Base-by-base conservation (phyloP, 2,329 filamentous ascomycete species). In the Coniochaeta pulveracea region DNA sequence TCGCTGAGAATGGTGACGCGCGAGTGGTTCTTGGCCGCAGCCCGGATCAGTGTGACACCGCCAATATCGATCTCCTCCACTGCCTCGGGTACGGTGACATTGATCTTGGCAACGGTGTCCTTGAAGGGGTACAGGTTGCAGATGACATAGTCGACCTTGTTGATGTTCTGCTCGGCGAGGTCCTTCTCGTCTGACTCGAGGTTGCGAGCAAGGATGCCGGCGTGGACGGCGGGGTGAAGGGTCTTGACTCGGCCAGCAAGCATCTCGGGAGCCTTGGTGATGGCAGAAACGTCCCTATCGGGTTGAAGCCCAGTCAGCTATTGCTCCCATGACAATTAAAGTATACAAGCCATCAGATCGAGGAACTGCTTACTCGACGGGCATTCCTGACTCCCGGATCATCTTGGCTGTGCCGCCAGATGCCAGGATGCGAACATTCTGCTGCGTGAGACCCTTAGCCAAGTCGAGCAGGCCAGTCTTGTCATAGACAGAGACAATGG, bases 61-160 rank as follows among this genome's bases (percentile, higher is more conserved):
- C 88, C 91, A 54, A 98, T 95, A 61, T 98, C 91, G 50, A 98
- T 93, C 66, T 98, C 91, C 64, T 98, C 91, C 24, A 98, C 89
- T 33, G 91, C 91, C 64, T 98, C 89, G 33, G 85, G 77, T 42
- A 98, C 84, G 40, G 89, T 96, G 50, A 98, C 91, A 52, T 94
- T 93, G 66, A 93, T 78, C 71, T 95, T 93, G 49, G 86, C 82
- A 47, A 98, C 79, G 19, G 91, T 98, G 57, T 96, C 88, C 68
- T 95, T 95, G 77, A 98, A 98, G 10, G 91, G 91, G 61, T 98
- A 96, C 36, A 98, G 73, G 65, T 98, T 98, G 80, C 91, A 96
- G 55, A 98, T 81, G 48, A 94, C 85, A 49, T 80, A 93, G 71
- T 93, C 85, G 39, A 94, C 85, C 65, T 93, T 93, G 65, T 83